These are phyloP conservation scores for Malus sieversii DNA, from an alignment of 306 rosid genomes.

Conservation along the genomic window DNA sequence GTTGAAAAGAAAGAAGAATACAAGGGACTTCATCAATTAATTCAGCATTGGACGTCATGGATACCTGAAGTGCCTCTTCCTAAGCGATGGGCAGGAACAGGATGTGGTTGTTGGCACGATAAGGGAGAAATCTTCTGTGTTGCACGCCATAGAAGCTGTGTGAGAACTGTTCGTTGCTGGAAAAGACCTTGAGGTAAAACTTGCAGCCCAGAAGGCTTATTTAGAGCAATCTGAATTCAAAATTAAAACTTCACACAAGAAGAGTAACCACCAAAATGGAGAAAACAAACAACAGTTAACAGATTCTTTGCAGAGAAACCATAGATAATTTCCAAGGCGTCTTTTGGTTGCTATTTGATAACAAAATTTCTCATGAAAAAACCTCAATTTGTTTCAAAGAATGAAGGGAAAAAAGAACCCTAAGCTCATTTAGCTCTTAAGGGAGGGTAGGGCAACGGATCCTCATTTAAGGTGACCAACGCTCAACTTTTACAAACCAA, in stretches of 20 bases:
- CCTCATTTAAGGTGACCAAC: neutral
- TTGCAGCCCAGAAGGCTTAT: constrained; percentile 91
- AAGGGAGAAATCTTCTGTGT: constrained; percentile 26
- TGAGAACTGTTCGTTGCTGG: constrained; percentile 88
- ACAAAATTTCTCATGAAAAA: neutral
- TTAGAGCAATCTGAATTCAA: constrained; percentile 63
- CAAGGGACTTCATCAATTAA: neutral
- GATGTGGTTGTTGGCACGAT: constrained; percentile 34
- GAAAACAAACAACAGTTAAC: neutral
- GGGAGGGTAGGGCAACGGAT: neutral
- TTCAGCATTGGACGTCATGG: constrained; percentile 8
- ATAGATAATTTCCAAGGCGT: neutral
- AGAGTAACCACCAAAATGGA: constrained; percentile 2
- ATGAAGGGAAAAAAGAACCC: neutral
- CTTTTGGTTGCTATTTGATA: neutral
- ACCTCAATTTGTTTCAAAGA: neutral
- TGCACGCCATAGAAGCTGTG: constrained; percentile 69
- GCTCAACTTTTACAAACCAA: neutral
- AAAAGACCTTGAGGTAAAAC: constrained; percentile 94
- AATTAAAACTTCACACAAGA: constrained; percentile 8
- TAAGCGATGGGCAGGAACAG: constrained; percentile 86
- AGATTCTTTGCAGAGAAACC: neutral
- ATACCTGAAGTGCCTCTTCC: constrained; percentile 99
- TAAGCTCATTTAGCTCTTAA: neutral
- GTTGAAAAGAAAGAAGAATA: neutral